Base-by-base conservation (phyloP, 148 eudicot genomes). In the Camellia granthamiana region DNA sequence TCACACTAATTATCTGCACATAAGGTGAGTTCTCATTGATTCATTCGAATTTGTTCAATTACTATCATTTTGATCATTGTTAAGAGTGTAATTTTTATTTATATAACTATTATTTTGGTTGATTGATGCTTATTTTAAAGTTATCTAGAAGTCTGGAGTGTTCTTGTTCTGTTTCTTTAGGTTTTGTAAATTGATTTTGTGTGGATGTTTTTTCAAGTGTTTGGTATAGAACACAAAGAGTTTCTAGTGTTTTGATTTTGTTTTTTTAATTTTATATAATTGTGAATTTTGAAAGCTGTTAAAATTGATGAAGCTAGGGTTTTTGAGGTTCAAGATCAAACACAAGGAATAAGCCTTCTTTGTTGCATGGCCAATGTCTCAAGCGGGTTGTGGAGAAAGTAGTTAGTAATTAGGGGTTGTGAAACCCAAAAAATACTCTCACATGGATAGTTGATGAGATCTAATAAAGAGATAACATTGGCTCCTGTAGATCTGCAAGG, bases 291-390 rank as follows among this genome's bases (percentile, higher is more conserved):
- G 43, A 30, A 44, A 11, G 41, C 41, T n/a, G 61, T 76, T 61
- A 23, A 61, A 60, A 61, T 44, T 12, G 63, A 7, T 44, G 38
- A 56, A 76, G 41, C 15, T 76, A 76, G 78, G 78, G 55, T 76
- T 76, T 60, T 5, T n/a, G 55, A 6, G 41, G 78, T 75, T 8
- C 10, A 6, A 23, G 43, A 23, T 30, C 9, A 66, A 66, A 66
- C 44, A 38, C 42, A 3, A 2, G 7, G 13, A 66, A 43, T 23
- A 14, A 42, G 66, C 66, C 66, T 42, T 69, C 7, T 69, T 69
- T 4, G 5, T 69, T 68, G 72, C 47, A 68, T 68, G 69, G 49
- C 49, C n/a, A 15, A 38, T 68, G 4, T 68, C 18, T 12, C 47
- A 64, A 64, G 12, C 42, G 11, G 13, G 23, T 64, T 64, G 1